phyloP scores from a whole-genome alignment of 1,139 yeast species.

The Hyphopichia khmerensis region DNA sequence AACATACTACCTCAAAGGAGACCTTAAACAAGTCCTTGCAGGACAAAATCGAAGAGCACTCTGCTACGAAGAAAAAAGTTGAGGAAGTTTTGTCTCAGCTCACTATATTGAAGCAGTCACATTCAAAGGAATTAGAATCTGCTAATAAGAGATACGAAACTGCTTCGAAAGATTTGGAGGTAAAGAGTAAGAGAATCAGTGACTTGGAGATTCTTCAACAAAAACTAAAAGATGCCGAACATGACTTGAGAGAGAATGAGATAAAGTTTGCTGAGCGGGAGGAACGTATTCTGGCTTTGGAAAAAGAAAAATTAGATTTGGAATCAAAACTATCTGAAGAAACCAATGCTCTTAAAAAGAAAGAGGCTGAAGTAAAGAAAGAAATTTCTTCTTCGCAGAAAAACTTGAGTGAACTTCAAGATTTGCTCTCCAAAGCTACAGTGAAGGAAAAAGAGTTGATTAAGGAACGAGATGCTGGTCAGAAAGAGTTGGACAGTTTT shows the following conservation, averaged over 20 bases:
- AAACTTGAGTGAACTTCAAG: constrained; percentile 2
- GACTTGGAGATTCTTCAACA: constrained; percentile 3
- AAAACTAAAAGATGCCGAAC: constrained; percentile 3
- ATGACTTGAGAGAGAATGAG: neutral
- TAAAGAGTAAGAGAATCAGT: neutral
- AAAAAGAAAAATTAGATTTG: neutral
- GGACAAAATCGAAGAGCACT: constrained; percentile 1
- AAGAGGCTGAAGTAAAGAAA: constrained; percentile 3
- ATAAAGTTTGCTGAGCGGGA: neutral
- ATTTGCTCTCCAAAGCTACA: neutral
- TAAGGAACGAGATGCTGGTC: neutral
- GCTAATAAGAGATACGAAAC: neutral
- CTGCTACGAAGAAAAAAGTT: neutral
- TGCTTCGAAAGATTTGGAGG: neutral
- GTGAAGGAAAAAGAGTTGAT: constrained; percentile 1
- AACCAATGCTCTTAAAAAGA: neutral
- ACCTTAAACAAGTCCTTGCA: constrained; percentile 1
- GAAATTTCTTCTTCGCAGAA: constrained; percentile 4
- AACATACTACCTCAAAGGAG: neutral
- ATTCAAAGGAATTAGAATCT: neutral
- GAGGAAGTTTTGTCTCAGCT: neutral
- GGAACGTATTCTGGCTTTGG: neutral
- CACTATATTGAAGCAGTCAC: neutral
- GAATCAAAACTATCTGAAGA: neutral
- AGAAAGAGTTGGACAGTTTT: constrained; percentile 1